Evolutionary conservation across 169 alveolate genomes (phyloP).

Genomic region (Toxoplasma gondii): DNA sequence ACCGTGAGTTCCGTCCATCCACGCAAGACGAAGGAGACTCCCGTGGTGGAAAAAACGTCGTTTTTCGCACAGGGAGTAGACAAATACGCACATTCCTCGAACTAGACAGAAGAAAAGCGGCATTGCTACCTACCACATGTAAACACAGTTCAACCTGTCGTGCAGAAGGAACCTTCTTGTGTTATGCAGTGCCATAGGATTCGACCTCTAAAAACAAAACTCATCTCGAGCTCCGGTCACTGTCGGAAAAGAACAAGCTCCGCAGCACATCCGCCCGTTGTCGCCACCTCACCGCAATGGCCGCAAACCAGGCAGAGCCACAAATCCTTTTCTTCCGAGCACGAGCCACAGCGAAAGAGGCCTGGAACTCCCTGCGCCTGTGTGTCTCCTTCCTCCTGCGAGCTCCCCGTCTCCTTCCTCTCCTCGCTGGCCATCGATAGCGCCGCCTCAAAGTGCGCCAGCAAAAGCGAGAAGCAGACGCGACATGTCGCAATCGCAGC

Average conservation of each 20-base stretch:
- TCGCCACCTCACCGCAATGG: slow-evolving; percentile 2
- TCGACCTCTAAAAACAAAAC: neutral
- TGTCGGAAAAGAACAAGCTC: neutral
- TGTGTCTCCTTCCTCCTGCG: neutral
- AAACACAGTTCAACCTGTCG: too few species aligned
- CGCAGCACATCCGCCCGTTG: too few species aligned
- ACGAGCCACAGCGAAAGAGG: neutral
- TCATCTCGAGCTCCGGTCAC: neutral
- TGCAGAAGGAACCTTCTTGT: too few species aligned
- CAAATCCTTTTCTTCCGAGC: neutral
- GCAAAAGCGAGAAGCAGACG: neutral
- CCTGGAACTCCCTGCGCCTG: neutral
- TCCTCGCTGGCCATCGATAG: neutral
- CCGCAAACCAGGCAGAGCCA: slow-evolving; percentile 26
- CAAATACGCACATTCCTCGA: too few species aligned
- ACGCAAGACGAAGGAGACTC: too few species aligned
- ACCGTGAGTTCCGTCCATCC: too few species aligned
- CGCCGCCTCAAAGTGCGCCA: slow-evolving; percentile 5
- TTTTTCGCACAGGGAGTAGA: too few species aligned
- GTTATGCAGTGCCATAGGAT: too few species aligned
- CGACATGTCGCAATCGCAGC: slow-evolving; percentile 22
- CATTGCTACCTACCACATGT: too few species aligned
- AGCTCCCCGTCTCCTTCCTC: neutral
- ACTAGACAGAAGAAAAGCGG: too few species aligned
- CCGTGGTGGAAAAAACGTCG: too few species aligned